Evolutionary conservation across 164 flowering plant species (phyloP).

Genomic region (Liriodendron chinense): DNA sequence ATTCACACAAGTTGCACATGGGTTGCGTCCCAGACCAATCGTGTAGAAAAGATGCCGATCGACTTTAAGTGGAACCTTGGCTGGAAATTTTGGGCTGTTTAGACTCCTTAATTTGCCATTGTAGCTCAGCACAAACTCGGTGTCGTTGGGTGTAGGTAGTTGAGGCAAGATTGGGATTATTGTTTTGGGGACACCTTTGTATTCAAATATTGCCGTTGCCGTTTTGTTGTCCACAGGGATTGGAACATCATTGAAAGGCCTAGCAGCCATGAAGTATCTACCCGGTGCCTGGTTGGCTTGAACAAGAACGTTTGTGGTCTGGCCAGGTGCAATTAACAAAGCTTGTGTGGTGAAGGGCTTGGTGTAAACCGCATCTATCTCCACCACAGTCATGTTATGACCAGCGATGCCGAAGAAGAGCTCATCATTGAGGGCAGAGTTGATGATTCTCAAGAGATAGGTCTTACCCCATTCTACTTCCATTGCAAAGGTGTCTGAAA

Average conservation of each 20-base stretch:
- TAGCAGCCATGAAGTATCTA: slow-evolving; percentile 48
- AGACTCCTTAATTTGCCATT: slow-evolving; percentile 34
- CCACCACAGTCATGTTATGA: slow-evolving; percentile 56
- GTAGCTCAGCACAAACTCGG: slow-evolving; percentile 33
- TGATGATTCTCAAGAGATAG: slow-evolving; percentile 46
- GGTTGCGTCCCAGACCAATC: slow-evolving; percentile 37
- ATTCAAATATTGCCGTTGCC: slow-evolving; percentile 48
- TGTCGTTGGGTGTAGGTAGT: slow-evolving; percentile 38
- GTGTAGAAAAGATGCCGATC: slow-evolving; percentile 46
- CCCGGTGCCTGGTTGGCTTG: slow-evolving; percentile 31
- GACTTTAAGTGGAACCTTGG: slow-evolving; percentile 43
- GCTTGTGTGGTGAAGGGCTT: slow-evolving; percentile 45
- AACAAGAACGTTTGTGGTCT: slow-evolving; percentile 50
- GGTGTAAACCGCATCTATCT: slow-evolving; percentile 50
- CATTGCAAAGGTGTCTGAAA: slow-evolving; percentile 43
- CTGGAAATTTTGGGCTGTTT: slow-evolving; percentile 41
- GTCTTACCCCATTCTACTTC: slow-evolving; percentile 51
- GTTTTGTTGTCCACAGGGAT: slow-evolving; percentile 46
- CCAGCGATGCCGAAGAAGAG: slow-evolving; percentile 48
- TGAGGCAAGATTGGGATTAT: slow-evolving; percentile 38
- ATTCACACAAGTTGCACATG: slow-evolving; percentile 39
- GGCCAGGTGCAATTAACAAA: slow-evolving; percentile 53
- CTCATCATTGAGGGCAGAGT: slow-evolving; percentile 53
- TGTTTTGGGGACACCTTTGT: slow-evolving; percentile 41
- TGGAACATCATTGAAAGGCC: slow-evolving; percentile 47